These are phyloP conservation scores for Solanum dulcamara DNA, from an alignment of 257 asterid genomes.

Conservation along the genomic window DNA sequence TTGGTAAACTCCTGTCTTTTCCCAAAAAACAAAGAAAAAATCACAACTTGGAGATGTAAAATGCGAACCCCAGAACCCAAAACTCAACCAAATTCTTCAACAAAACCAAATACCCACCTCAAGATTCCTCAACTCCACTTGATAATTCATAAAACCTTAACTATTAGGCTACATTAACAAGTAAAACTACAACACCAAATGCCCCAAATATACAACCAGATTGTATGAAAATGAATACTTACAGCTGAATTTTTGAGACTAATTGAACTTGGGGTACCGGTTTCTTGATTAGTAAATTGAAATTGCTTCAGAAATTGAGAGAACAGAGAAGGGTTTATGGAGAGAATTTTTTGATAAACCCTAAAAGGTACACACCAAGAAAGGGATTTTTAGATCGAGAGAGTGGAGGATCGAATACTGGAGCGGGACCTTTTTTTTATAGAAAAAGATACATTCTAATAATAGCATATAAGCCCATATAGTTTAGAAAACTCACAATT, in stretches of 20 bases:
- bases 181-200: background rate
- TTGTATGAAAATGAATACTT: conserved; percentile 4
- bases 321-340: background rate
- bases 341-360: background rate
- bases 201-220: background rate
- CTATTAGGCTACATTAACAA: background rate
- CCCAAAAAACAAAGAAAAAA: background rate
- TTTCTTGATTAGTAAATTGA: background rate
- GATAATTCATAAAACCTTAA: conserved; percentile 2
- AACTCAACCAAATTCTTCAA: background rate
- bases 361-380: background rate
- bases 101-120: background rate
- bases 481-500: background rate
- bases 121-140: background rate
- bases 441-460: background rate
- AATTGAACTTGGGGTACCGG: background rate
- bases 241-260: background rate
- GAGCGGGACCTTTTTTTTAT: conserved; percentile 9
- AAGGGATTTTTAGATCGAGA: background rate
- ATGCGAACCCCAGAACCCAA: background rate
- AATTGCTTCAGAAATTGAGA: background rate
- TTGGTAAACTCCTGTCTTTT: background rate
- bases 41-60: background rate
- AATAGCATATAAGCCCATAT: background rate
- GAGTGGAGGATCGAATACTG: background rate